Evolutionary conservation across 805 yeast genomes (phyloP).

Genomic region (Metschnikowia dekortorum): DNA sequence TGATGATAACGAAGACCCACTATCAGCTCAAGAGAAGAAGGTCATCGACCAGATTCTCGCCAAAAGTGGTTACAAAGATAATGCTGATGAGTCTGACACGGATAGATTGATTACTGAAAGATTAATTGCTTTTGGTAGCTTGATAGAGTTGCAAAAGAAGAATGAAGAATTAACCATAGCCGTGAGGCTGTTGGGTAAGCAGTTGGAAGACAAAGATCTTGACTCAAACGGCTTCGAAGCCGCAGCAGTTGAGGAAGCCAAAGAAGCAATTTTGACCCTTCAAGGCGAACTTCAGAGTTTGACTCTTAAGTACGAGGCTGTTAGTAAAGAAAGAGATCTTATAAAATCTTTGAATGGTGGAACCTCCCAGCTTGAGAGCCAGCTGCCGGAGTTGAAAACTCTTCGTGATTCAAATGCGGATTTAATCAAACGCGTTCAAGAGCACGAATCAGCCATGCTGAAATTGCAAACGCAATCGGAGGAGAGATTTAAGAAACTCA

Average conservation of each 20-base stretch:
- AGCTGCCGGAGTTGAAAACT: slow-evolving; percentile 19
- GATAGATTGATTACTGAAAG: slow-evolving; percentile 68
- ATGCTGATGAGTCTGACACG: slow-evolving; percentile 53
- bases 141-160: slow-evolving; percentile 65
- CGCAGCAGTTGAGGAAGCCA: slow-evolving; percentile 56
- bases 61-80: slow-evolving; percentile 27
- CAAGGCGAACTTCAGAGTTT: slow-evolving; percentile 54
- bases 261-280: slow-evolving; percentile 59
- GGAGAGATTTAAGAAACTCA: slow-evolving; percentile 45
- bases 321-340: slow-evolving; percentile 67
- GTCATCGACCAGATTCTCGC: slow-evolving; percentile 55
- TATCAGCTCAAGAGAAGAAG: slow-evolving; percentile 60
- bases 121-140: slow-evolving; percentile 62
- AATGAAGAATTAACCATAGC: slow-evolving; percentile 69
- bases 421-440: slow-evolving; percentile 30
- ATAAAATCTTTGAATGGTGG: slow-evolving; percentile 31
- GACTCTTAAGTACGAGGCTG: slow-evolving; percentile 49
- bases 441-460: slow-evolving; percentile 34
- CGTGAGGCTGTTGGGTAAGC: slow-evolving; percentile 66
- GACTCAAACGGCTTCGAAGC: slow-evolving; percentile 40
- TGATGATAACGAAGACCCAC: slow-evolving; percentile 52
- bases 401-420: slow-evolving; percentile 26
- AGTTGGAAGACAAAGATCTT: slow-evolving; percentile 62
- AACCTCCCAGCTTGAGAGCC: slow-evolving; percentile 3
- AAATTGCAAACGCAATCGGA: slow-evolving; percentile 36